These are phyloP conservation scores for Fraxinus latifolia DNA, from an alignment of 305 asterid species.

Conservation along the genomic window DNA sequence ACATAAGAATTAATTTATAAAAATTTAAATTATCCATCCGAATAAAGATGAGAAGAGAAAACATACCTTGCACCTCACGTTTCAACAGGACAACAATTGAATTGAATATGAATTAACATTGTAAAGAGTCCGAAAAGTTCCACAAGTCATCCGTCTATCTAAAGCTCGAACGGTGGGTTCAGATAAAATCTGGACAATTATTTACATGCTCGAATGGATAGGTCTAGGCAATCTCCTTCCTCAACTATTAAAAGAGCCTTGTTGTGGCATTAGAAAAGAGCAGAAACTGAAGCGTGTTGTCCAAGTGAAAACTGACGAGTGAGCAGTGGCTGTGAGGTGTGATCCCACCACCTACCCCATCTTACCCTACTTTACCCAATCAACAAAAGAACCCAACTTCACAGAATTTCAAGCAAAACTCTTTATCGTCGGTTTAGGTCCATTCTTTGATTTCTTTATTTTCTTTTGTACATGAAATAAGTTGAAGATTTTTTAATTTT, in stretches of 20 bases:
- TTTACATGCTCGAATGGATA: neutral
- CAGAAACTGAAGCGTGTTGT: constrained; percentile 36
- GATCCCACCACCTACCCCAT: neutral
- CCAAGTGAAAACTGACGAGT: constrained; percentile 34
- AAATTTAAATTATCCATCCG: neutral
- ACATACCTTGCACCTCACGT: neutral
- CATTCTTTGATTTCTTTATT: neutral
- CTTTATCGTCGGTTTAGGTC: neutral
- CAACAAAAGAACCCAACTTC: neutral
- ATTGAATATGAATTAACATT: neutral
- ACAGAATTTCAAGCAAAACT: neutral
- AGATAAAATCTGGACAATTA: neutral
- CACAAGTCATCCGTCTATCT: neutral
- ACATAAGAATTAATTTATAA: neutral
- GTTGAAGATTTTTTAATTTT: neutral
- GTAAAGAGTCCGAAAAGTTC: neutral
- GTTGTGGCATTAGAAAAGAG: neutral
- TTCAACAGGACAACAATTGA: neutral
- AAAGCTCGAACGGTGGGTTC: neutral
- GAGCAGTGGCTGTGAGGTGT: constrained; percentile 17
- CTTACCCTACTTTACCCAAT: neutral
- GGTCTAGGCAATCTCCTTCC: neutral
- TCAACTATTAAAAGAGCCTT: neutral
- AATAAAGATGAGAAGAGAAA: neutral
- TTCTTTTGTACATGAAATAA: neutral